These are phyloP conservation scores for Gracilaria gracilis DNA, from an alignment of 23 red algal species.

Conservation along the genomic window DNA sequence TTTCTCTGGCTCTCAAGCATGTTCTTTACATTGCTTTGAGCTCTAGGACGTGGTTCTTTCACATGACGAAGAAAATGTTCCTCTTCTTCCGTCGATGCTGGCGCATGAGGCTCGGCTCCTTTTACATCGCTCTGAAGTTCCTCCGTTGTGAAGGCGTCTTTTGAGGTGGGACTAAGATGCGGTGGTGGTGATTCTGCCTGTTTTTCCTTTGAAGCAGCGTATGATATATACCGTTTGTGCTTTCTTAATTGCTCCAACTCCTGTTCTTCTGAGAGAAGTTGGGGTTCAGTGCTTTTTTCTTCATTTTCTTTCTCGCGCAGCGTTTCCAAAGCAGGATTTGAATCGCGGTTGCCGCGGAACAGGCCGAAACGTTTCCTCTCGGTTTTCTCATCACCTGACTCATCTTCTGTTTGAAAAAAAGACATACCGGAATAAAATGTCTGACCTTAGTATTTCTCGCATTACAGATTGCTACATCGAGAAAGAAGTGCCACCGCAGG, in stretches of 20 bases:
- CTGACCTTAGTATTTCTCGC: background rate
- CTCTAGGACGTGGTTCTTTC: background rate
- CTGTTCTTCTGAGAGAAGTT: conserved; percentile 36
- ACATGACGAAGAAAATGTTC: background rate
- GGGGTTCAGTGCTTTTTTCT: background rate
- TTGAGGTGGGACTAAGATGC: background rate
- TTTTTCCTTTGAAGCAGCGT: conserved; percentile 23
- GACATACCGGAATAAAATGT: background rate
- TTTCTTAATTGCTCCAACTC: conserved; percentile 52
- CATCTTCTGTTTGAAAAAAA: conserved; percentile 19
- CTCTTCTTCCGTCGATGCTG: background rate
- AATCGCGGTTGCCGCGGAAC: background rate
- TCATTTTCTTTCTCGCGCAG: background rate
- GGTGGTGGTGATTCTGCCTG: background rate
- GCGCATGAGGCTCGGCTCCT: background rate
- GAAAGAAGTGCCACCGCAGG: background rate
- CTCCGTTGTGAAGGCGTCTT: background rate
- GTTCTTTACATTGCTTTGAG: background rate
- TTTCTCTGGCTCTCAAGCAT: background rate
- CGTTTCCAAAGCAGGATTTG: too few relatives aligned
- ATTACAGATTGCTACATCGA: background rate
- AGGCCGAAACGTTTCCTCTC: background rate
- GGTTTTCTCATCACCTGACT: background rate
- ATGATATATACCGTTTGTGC: conserved; percentile 20
- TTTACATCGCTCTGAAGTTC: background rate